Evolutionary conservation across 2,329 filamentous ascomycete species (phyloP), one percentile per base, ranked within the genome.

Genomic region (Periconia sp.): DNA sequence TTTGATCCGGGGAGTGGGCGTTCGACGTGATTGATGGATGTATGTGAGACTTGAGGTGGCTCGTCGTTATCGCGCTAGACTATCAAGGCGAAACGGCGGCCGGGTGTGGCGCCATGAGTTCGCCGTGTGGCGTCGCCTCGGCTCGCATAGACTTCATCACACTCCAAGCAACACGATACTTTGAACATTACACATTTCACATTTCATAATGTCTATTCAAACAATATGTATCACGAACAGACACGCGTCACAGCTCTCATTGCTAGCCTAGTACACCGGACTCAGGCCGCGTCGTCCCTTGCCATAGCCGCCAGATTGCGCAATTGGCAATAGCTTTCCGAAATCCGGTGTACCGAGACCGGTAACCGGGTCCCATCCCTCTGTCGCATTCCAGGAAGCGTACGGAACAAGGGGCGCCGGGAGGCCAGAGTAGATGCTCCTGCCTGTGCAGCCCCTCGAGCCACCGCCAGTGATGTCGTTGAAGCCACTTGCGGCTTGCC

Each of bases 361-460:
- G 11, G 76, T 78, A 4, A 73, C 75, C 1, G 77, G 75, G 57
- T 79, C 76, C 77, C 77, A 79, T 2, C 75, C 76, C 21, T 59
- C 48, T 0, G 73, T 77, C 16, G 77, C 77, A 59, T 78, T 78
- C 76, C 76, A 80, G 26, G 72, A 70, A 1, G 78, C 77, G 54
- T 72, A 68, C 2, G 68, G 71, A 4, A 79, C 70, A 35, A 54
- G 54, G 1, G 69, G 72, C 21, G 75, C 66, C 0, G 46, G 22
- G 4, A 71, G 52, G 3, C 70, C 70, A 11, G 65, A 61, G 35
- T 66, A 69, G 10, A 72, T 71, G 15, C 65, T 60, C 1, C 58
- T 54, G 1, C 73, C 71, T 4, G 58, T 63, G 54, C 77, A 80
- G 15, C 77, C 77, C 5, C 49, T 61, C 2, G 75, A 78, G 8